Evolutionary conservation across 176 grass and related monocot species (phyloP).

Genomic region (sorghum (Sorghum bicolor)): Sorghum_bicolor_NCBIv3 NC_012876.2:1484001-1484500

Average conservation of each 20-base stretch:
- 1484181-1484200: neutral
- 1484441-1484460: too few species aligned
- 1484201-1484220: neutral
- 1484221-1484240: neutral
- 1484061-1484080: neutral
- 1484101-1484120: neutral
- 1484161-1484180: neutral
- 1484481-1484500: neutral
- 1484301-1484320: neutral
- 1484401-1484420: too few species aligned
- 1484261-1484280: too few species aligned
- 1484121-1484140: too few species aligned
- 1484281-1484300: neutral
- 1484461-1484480: neutral
- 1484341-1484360: neutral
- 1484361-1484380: neutral
- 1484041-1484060: neutral
- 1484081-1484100: neutral
- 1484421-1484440: too few species aligned
- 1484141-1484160: neutral
- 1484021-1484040: too few species aligned
- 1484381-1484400: neutral
- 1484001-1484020: too few species aligned
- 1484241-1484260: neutral
- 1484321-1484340: neutral